phyloP scores from a whole-genome alignment of 2,329 filamentous ascomycete species.

The Nothophaeocryptopus gaeumannii region DNA sequence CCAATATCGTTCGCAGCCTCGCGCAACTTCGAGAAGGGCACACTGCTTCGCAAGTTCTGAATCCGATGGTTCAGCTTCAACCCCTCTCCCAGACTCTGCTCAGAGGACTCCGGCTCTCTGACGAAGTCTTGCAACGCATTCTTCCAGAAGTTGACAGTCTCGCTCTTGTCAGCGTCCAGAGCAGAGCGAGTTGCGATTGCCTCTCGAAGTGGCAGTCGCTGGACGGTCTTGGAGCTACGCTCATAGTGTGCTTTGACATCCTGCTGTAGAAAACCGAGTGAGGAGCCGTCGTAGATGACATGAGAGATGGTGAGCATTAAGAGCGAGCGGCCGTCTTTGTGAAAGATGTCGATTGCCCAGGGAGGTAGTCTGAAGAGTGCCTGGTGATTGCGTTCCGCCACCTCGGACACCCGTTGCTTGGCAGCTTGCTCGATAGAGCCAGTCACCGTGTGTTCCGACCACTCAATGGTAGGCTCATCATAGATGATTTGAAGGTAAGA shows the following conservation, averaged over 20 bases:
- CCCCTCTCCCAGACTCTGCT: conserved; percentile 3
- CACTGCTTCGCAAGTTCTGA: conserved; percentile 8
- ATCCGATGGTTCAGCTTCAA: conserved; percentile 10
- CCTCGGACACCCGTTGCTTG: conserved; percentile 3
- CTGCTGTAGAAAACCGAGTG: conserved; percentile 3
- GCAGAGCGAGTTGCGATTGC: conserved; percentile 9
- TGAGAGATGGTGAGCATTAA: conserved; percentile 18
- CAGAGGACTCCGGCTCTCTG: not conserved
- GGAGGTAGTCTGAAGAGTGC: conserved; percentile 14
- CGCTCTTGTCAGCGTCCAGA: conserved; percentile 9
- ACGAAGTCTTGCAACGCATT: conserved; percentile 7
- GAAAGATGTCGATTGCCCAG: conserved; percentile 16
- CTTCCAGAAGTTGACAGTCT: conserved; percentile 13
- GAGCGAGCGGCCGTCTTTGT: not conserved
- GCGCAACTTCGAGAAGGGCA: conserved; percentile 5
- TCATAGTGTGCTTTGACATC: conserved; percentile 9
- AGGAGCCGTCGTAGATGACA: conserved; percentile 15
- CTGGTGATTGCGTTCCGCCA: conserved; percentile 10
- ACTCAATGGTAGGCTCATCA: conserved; percentile 11
- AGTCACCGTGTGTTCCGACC: conserved; percentile 1
- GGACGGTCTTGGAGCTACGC: conserved; percentile 1
- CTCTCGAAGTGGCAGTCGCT: conserved; percentile 8
- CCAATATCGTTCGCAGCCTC: conserved; percentile 1
- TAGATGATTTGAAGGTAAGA: conserved; percentile 15
- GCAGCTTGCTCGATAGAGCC: conserved; percentile 4